These are phyloP conservation scores for Paramecium pentaurelia DNA, from an alignment of 73 alveolate genomes.

Conservation along the genomic window DNA sequence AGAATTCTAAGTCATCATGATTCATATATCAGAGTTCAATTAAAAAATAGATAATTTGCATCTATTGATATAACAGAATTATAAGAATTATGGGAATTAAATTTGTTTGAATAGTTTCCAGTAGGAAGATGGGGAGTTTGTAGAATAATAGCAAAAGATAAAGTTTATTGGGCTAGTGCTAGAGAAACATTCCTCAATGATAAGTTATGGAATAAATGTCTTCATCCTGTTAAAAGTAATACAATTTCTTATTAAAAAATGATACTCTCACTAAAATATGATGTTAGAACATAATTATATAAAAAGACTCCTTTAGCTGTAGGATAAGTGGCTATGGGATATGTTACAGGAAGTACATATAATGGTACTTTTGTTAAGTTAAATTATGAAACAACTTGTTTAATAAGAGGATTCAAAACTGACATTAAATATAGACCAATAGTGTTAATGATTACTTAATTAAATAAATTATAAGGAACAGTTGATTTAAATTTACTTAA, in stretches of 20 bases:
- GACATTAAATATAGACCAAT: conserved; percentile 6
- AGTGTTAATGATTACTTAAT: conserved; percentile 6
- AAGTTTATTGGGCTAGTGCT: conserved; percentile 20
- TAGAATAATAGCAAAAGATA: conserved; percentile 2
- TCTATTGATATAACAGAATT: conserved; percentile 36
- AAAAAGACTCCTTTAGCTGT: neutral
- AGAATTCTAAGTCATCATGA: conserved; percentile 20
- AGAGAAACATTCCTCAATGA: conserved; percentile 45
- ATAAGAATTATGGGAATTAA: conserved; percentile 1
- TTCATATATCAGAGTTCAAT: conserved; percentile 25
- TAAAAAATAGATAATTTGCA: neutral
- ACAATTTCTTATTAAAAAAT: neutral
- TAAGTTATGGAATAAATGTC: conserved; percentile 22
- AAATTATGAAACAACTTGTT: conserved; percentile 6
- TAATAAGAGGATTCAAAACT: neutral
- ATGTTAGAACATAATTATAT: conserved; percentile 9
- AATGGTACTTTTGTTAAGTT: conserved; percentile 33
- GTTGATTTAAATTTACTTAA: neutral
- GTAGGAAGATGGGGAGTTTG: conserved; percentile 30
- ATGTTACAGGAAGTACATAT: conserved; percentile 39
- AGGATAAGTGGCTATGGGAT: conserved; percentile 27
- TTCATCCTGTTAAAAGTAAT: conserved; percentile 32
- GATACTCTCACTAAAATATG: neutral
- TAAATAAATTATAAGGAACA: conserved; percentile 22
- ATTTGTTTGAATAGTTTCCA: neutral